Percentiles rank a stretch among this genome's conserved stretches.
These are phyloP conservation scores for Gastrodia elata DNA, from an alignment of 106 monocot genomes.

Conservation along the genomic window DNA sequence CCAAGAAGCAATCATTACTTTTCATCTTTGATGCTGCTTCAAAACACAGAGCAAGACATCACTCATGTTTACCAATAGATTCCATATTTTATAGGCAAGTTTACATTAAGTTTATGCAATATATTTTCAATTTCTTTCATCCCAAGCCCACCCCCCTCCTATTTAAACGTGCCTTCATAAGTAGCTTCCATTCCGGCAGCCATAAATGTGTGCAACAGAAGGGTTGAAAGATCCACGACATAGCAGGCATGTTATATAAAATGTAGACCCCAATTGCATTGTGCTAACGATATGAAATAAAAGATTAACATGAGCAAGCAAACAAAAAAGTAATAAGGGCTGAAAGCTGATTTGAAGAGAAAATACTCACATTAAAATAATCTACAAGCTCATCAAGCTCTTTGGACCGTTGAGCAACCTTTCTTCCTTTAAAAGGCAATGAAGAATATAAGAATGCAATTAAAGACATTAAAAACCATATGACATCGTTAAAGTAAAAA, in stretches of 20 bases:
- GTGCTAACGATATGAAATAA: neutral
- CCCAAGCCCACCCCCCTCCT: neutral
- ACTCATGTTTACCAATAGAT: neutral
- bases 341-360: neutral
- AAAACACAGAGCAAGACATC: neutral
- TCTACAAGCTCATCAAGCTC: slow-evolving; percentile 80
- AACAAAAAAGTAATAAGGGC: neutral
- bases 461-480: neutral
- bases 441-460: neutral
- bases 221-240: neutral
- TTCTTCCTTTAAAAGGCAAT: slow-evolving; percentile 48
- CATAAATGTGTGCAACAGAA: neutral
- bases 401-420: slow-evolving; percentile 57
- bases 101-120: neutral
- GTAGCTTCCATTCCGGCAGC: neutral
- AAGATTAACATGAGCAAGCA: neutral
- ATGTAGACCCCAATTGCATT: neutral
- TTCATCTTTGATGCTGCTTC: neutral
- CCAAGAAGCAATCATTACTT: neutral
- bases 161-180: neutral
- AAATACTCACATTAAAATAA: slow-evolving; percentile 81
- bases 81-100: neutral
- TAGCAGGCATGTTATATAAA: neutral
- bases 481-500: neutral
- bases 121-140: neutral